phyloP scores from a whole-genome alignment of 1,284 basidiomycete genomes.

The Rhodotorula sp. region DNA sequence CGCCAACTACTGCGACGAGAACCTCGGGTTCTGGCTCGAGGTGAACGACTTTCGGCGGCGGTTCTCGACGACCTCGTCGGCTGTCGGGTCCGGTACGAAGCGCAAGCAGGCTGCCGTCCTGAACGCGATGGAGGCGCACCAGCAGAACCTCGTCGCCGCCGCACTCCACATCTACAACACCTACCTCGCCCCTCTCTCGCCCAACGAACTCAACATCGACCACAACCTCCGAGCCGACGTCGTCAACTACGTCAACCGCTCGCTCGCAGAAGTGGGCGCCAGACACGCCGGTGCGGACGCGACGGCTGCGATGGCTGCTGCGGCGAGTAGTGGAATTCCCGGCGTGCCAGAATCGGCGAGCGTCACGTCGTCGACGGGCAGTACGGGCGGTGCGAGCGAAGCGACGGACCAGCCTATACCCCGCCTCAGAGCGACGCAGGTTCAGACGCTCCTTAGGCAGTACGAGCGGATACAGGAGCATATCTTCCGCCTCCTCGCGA shows the following conservation, averaged over 20 bases:
- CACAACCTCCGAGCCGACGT: constrained; percentile 92
- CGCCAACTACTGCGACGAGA: constrained; percentile 96
- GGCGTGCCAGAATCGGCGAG: not conserved
- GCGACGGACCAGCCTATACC: constrained; percentile 26
- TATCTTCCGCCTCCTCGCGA: constrained; percentile 96
- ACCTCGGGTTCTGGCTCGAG: constrained; percentile 93
- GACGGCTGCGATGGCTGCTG: not conserved
- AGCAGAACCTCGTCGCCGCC: constrained; percentile 89
- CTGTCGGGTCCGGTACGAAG: constrained; percentile 59
- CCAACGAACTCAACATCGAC: constrained; percentile 96
- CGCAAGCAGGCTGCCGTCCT: constrained; percentile 54
- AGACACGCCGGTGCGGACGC: constrained; percentile 51
- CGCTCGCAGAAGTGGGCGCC: constrained; percentile 55
- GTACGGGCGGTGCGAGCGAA: not conserved
- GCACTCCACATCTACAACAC: constrained; percentile 93
- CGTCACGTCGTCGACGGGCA: not conserved
- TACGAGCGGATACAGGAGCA: constrained; percentile 96
- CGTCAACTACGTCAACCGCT: constrained; percentile 78
- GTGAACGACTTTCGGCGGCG: constrained; percentile 95
- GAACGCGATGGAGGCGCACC: constrained; percentile 89
- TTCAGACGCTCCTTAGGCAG: constrained; percentile 86
- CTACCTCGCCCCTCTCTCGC: constrained; percentile 91
- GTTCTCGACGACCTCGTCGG: constrained; percentile 91
- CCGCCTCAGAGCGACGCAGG: constrained; percentile 72
- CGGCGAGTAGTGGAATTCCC: not conserved